A percentile compares a stretch with the other conserved stretches of the same genome.
phyloP scores from a whole-genome alignment of 2,329 filamentous ascomycete genomes.

The Thermothelomyces thermophilus region DNA sequence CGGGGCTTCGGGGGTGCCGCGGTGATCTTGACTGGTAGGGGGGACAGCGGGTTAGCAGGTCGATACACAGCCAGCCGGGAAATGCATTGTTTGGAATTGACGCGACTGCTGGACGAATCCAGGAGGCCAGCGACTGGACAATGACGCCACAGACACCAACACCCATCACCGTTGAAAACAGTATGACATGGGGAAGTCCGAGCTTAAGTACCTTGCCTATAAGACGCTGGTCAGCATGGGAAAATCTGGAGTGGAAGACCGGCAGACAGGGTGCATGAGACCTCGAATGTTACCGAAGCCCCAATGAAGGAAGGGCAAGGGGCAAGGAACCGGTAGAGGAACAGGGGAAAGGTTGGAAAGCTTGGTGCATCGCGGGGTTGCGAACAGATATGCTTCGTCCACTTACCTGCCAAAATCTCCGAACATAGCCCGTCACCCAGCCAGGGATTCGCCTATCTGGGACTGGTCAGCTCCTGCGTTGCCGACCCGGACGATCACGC shows the following conservation, averaged over 20 bases:
- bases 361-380: neutral
- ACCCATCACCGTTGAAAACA: neutral
- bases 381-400: slow-evolving; percentile 21
- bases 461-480: slow-evolving; percentile 17
- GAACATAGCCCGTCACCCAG: slow-evolving; percentile 88
- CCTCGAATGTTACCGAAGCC: neutral
- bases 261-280: neutral
- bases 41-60: neutral
- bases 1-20: slow-evolving; percentile 79
- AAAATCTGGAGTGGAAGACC: neutral
- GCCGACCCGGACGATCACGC: slow-evolving; percentile 11
- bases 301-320: neutral
- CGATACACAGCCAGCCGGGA: neutral
- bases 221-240: slow-evolving; percentile 16
- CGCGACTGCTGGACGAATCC: neutral
- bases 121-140: too few relatives aligned
- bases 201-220: slow-evolving; percentile 27
- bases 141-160: neutral
- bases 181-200: neutral
- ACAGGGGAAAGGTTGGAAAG: neutral
- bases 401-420: slow-evolving; percentile 90
- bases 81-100: neutral
- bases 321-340: neutral
- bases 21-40: slow-evolving; percentile 72
- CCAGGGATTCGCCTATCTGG: slow-evolving; percentile 78